phyloP scores from a whole-genome alignment of 1,139 yeast genomes.

The Pichia sp. region DNA sequence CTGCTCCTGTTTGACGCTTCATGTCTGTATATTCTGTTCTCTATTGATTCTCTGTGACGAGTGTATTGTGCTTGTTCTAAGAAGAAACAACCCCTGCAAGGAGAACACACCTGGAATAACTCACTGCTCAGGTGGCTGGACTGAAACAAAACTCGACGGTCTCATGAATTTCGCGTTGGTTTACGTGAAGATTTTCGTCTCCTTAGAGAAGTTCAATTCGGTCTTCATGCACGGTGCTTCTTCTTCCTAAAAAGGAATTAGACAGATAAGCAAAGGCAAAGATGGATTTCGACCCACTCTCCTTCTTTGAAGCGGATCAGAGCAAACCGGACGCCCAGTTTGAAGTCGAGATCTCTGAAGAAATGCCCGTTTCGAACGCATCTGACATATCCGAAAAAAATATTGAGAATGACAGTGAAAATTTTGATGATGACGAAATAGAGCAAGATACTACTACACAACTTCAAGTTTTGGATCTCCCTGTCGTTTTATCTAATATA shows the following conservation, averaged over 20 bases:
- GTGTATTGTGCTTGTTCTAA: no score
- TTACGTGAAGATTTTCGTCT: not conserved
- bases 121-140: no score
- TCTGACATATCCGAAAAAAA: not conserved
- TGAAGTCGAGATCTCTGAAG: not conserved
- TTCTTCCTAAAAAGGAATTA: no score
- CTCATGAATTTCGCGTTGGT: conserved; percentile 5
- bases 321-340: not conserved
- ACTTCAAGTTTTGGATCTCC: conserved; percentile 55
- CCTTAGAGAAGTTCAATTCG: no score
- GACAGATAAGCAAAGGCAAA: not conserved
- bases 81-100: no score
- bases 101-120: no score
- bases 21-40: not conserved
- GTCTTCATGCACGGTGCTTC: no score
- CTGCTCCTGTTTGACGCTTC: conserved; percentile 50
- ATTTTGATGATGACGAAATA: not conserved
- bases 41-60: no score
- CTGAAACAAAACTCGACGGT: no score
- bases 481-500: conserved; percentile 49
- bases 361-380: not conserved
- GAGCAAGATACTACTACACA: not conserved
- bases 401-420: not conserved
- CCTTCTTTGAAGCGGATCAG: conserved; percentile 30
- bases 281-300: conserved; percentile 40